These are phyloP conservation scores for Boletus vinaceobasis DNA, from an alignment of 768 basidiomycete species.

Conservation along the genomic window DNA sequence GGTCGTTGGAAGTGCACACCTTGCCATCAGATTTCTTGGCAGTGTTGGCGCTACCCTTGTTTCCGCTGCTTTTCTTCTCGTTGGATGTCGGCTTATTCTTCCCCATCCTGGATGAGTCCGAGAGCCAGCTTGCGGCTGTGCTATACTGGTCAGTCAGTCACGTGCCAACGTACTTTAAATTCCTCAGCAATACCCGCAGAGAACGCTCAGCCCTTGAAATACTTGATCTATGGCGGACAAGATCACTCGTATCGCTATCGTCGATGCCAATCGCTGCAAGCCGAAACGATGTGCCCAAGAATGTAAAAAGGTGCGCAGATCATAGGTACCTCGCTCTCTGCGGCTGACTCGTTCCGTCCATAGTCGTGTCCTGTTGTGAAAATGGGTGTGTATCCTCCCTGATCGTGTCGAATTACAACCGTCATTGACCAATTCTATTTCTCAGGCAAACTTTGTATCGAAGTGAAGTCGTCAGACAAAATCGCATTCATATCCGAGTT, in stretches of 20 bases:
- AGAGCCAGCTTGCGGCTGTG: slow-evolving; percentile 6
- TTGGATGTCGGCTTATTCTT: slow-evolving; percentile 27
- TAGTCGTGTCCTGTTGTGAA: slow-evolving; percentile 95
- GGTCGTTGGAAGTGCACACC: slow-evolving; percentile 13
- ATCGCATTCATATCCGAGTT: slow-evolving; percentile 99
- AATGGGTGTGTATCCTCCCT: slow-evolving; percentile 64
- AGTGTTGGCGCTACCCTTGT: slow-evolving; percentile 14
- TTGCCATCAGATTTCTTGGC: slow-evolving; percentile 22
- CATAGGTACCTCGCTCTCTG: slow-evolving; percentile 1
- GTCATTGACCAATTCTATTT: neutral
- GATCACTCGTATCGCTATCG: slow-evolving; percentile 97
- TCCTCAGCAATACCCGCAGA: neutral
- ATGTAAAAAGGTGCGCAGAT: slow-evolving; percentile 80
- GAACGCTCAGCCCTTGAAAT: slow-evolving; percentile 5
- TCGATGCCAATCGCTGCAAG: slow-evolving; percentile 89
- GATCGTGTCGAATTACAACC: neutral
- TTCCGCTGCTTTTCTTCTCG: slow-evolving; percentile 22
- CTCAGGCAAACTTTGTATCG: slow-evolving; percentile 94
- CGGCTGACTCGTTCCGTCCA: slow-evolving; percentile 6
- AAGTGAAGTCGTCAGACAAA: slow-evolving; percentile 94
- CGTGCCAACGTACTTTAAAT: slow-evolving; percentile 7
- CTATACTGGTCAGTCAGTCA: slow-evolving; percentile 2
- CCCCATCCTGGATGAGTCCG: slow-evolving; percentile 17
- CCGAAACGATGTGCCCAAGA: slow-evolving; percentile 97
- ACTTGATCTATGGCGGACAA: slow-evolving; percentile 73